A percentile compares a stretch with the other conserved stretches of the same genome.
Conservation (phyloP, 768 basidiomycete species). For the Xerocomus potaroensis region DNA sequence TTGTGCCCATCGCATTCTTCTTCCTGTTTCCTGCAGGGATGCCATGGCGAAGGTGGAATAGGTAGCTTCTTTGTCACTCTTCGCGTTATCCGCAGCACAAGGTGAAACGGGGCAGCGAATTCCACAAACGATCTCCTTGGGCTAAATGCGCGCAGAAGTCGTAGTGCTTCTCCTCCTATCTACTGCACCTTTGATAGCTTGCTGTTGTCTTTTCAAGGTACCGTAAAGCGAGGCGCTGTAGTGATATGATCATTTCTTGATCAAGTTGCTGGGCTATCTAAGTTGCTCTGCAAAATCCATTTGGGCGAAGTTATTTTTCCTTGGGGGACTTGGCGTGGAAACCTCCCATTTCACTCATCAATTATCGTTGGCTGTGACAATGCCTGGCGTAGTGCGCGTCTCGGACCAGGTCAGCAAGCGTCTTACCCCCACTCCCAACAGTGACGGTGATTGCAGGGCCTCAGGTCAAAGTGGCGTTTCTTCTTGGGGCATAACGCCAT, state of each 20-base stretch:
- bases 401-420: constrained; percentile 44
- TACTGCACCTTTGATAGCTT: not conserved
- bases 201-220: constrained; percentile 4
- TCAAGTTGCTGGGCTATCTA: constrained; percentile 1
- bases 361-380: constrained; percentile 52
- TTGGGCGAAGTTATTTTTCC: not conserved
- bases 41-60: constrained; percentile 12
- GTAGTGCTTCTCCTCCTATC: constrained; percentile 24
- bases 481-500: constrained; percentile 83
- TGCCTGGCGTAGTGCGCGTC: constrained; percentile 81
- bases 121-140: constrained; percentile 9
- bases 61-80: constrained; percentile 15
- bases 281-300: not conserved
- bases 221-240: constrained; percentile 6
- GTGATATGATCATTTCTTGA: constrained; percentile 12
- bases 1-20: constrained; percentile 3
- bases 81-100: constrained; percentile 8
- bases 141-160: constrained; percentile 13
- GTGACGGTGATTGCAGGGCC: constrained; percentile 6
- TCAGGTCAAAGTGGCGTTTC: constrained; percentile 77
- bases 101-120: constrained; percentile 8
- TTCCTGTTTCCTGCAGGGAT: constrained; percentile 10
- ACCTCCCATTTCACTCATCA: constrained; percentile 36
- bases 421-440: constrained; percentile 7
- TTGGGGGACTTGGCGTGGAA: not conserved